phyloP scores from a whole-genome alignment of 1,284 basidiomycete species.

The Ceratobasidium theobromae region DNA sequence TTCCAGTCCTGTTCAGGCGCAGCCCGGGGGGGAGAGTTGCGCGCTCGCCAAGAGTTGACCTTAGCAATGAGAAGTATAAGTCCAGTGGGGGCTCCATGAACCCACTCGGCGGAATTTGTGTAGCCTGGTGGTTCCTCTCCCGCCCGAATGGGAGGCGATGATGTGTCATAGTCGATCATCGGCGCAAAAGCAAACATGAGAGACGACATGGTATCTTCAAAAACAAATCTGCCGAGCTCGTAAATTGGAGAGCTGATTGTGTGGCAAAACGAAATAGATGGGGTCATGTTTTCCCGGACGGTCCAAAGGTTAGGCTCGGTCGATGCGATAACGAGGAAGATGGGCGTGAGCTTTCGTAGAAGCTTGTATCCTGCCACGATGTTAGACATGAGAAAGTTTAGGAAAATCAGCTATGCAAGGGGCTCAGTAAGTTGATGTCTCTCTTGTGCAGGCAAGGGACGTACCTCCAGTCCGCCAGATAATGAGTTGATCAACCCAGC shows the following conservation, averaged over 20 bases:
- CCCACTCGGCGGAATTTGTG: not conserved
- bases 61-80: not conserved
- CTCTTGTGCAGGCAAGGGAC: not conserved
- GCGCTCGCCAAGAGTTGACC: not conserved
- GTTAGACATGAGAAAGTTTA: not conserved
- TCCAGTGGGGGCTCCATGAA: not conserved
- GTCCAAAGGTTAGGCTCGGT: no score
- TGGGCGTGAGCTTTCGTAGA: not conserved
- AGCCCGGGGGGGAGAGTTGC: not conserved
- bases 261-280: no score
- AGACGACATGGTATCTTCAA: not conserved
- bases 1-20: not conserved
- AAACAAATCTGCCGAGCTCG: not conserved
- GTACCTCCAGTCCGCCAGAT: constrained; percentile 14
- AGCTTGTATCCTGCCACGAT: not conserved
- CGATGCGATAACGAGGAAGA: no score
- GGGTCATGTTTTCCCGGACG: no score
- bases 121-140: not conserved
- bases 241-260: not conserved
- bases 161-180: not conserved
- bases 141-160: not conserved
- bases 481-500: not conserved
- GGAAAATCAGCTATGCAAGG: not conserved
- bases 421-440: not conserved
- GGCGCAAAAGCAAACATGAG: not conserved